Conservation (phyloP, 2,329 filamentous ascomycete genomes). For the Grosmannia penicillata region DNA sequence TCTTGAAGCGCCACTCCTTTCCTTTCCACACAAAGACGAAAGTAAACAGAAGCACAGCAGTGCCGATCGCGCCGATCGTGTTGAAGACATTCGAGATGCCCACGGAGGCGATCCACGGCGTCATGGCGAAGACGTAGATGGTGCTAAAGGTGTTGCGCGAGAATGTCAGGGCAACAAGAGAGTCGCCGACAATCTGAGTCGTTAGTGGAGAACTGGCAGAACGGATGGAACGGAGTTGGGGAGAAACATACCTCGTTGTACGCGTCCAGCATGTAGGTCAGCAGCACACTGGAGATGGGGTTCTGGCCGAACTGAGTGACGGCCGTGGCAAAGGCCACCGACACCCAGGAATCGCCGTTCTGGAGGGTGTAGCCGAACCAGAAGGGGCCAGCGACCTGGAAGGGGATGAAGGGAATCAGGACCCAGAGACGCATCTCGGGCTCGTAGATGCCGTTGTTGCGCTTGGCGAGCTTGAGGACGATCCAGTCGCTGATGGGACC, state of each 20-base stretch:
- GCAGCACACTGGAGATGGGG: neutral
- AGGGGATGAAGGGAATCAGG: slow-evolving; percentile 3
- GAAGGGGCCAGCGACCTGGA: slow-evolving; percentile 3
- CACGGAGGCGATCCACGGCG: slow-evolving; percentile 1
- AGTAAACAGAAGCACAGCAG: slow-evolving; percentile 3
- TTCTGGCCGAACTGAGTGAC: slow-evolving; percentile 3
- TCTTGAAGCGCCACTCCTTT: slow-evolving; percentile 4
- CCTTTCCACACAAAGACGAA: slow-evolving; percentile 8
- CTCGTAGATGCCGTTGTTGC: slow-evolving; percentile 3
- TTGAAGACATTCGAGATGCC: slow-evolving; percentile 8
- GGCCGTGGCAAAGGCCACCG: slow-evolving; percentile 1
- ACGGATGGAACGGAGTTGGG: too few species aligned
- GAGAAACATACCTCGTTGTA: slow-evolving; percentile 5
- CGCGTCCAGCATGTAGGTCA: slow-evolving; percentile 5
- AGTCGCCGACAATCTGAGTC: slow-evolving; percentile 3
- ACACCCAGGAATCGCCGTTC: slow-evolving; percentile 1
- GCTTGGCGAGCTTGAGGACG: slow-evolving; percentile 2
- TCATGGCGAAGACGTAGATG: slow-evolving; percentile 4
- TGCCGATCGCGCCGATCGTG: slow-evolving; percentile 7
- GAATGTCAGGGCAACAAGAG: slow-evolving; percentile 3
- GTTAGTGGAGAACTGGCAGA: too few species aligned
- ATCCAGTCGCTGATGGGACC: slow-evolving; percentile 5
- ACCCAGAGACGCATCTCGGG: slow-evolving; percentile 6
- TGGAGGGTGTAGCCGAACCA: slow-evolving; percentile 4
- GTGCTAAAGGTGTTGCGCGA: slow-evolving; percentile 3